These are phyloP conservation scores for Metschnikowia amazonensis DNA, from an alignment of 805 yeast species.

Conservation along the genomic window DNA sequence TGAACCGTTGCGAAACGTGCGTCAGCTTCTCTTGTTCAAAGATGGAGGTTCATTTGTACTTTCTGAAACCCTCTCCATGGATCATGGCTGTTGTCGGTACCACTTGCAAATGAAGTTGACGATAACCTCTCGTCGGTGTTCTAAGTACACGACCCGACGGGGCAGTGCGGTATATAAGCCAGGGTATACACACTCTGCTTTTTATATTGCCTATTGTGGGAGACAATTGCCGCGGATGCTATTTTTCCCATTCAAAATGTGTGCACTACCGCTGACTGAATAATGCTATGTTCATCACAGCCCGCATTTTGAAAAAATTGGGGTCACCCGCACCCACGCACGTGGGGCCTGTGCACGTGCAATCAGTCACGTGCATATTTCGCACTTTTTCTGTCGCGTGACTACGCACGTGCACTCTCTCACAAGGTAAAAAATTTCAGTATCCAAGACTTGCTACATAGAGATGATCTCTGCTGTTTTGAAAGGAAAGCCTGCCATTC, in stretches of 20 bases:
- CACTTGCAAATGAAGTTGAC: not conserved
- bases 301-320: not conserved
- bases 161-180: not conserved
- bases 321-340: too few species aligned
- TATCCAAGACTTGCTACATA: not conserved
- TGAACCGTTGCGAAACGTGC: not conserved
- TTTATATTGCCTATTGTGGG: not conserved
- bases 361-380: not conserved
- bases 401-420: not conserved
- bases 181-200: not conserved
- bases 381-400: too few species aligned
- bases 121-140: not conserved
- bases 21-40: not conserved
- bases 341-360: not conserved
- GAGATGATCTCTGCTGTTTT: slow-evolving; percentile 8
- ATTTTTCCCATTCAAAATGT: not conserved
- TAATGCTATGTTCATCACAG: not conserved
- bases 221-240: slow-evolving; percentile 1
- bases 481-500: slow-evolving; percentile 4
- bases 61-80: too few species aligned
- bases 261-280: not conserved
- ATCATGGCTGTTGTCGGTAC: too few species aligned
- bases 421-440: not conserved
- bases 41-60: not conserved
- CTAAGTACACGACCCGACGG: not conserved